A percentile compares a stretch with the other conserved stretches of the same genome.
Conservation (phyloP, 495 filamentous ascomycete species). For the Rusavskia elegans region DNA sequence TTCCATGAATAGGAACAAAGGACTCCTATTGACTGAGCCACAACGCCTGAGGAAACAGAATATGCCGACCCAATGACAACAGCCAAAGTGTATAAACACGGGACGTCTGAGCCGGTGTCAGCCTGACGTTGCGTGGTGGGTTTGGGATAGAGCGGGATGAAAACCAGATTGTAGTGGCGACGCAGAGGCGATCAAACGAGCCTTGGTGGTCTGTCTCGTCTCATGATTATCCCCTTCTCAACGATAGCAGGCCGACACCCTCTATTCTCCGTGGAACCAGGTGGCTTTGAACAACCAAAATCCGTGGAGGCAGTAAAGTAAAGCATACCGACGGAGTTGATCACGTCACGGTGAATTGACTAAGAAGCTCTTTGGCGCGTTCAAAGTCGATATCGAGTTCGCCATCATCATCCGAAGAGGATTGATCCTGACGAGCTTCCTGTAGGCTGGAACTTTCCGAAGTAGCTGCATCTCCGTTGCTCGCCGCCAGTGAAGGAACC, state of each 20-base stretch:
- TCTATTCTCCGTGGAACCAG: no score
- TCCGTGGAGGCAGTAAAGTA: no score
- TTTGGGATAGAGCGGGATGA: no score
- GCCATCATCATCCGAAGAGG: conserved; percentile 32
- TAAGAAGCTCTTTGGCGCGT: conserved; percentile 20
- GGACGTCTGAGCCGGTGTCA: not conserved
- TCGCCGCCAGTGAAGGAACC: no score
- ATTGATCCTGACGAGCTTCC: conserved; percentile 7
- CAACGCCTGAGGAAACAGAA: not conserved
- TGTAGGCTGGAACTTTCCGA: conserved; percentile 1
- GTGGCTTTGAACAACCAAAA: no score
- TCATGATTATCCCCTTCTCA: no score
- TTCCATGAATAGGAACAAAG: not conserved
- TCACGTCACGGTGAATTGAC: conserved; percentile 67
- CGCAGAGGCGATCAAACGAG: no score
- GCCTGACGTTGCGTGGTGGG: no score
- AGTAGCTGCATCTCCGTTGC: conserved; percentile 13
- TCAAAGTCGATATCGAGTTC: conserved; percentile 72
- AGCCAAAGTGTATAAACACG: not conserved
- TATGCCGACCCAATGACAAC: not conserved
- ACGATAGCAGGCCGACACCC: no score
- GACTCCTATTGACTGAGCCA: not conserved
- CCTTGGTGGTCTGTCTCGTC: no score
- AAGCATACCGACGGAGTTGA: not conserved
- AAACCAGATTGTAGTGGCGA: no score